Conservation (phyloP, 2,329 filamentous ascomycete species). For the Penicillium janthinellum region DNA sequence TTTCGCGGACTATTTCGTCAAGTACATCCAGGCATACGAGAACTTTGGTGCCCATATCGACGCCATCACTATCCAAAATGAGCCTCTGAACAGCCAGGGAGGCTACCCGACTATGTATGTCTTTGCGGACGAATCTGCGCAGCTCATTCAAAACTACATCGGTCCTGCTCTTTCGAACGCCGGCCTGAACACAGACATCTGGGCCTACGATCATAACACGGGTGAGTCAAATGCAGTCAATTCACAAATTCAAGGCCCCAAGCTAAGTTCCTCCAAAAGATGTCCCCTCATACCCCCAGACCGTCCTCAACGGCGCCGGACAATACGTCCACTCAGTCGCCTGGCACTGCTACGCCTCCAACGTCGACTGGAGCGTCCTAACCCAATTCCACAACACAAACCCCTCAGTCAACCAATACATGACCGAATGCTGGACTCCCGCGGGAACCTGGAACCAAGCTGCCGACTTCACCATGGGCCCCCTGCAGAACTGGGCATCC, state of each 20-base stretch:
- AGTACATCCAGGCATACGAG: constrained; percentile 41
- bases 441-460: constrained; percentile 30
- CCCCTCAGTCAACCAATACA: constrained; percentile 40
- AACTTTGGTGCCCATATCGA: constrained; percentile 37
- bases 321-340: constrained; percentile 36
- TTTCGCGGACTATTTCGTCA: constrained; percentile 40
- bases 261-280: constrained; percentile 19
- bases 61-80: constrained; percentile 43
- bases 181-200: constrained; percentile 28
- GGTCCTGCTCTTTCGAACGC: constrained; percentile 32
- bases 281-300: constrained; percentile 37
- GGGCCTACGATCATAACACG: constrained; percentile 46
- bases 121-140: constrained; percentile 37
- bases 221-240: constrained; percentile 11
- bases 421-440: constrained; percentile 45
- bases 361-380: constrained; percentile 40
- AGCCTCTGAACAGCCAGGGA: constrained; percentile 42
- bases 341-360: constrained; percentile 44
- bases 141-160: constrained; percentile 35
- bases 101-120: constrained; percentile 45
- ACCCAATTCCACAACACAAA: constrained; percentile 37
- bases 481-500: constrained; percentile 35
- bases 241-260: not conserved
- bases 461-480: constrained; percentile 32
- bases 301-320: constrained; percentile 34